Base-by-base conservation (phyloP, 225 moss, liverwort and hornwort species). In the Pleurozium schreberi region DNA sequence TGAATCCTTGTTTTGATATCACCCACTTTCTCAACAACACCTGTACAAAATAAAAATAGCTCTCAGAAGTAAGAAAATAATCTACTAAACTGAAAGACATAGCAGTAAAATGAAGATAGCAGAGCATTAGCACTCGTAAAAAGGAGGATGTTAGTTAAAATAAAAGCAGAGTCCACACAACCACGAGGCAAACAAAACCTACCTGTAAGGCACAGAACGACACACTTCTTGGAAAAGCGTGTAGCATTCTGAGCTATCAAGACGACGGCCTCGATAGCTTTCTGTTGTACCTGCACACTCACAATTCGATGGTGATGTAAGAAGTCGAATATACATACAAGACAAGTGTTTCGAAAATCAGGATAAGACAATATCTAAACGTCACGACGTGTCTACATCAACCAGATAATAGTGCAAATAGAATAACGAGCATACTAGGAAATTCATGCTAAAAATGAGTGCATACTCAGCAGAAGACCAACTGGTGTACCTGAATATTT, bases 1-100 rank as follows among this genome's bases (percentile, higher is more conserved):
- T 98, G 97, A 88, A 93, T 88, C 88, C 98, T 94, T 64, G 96
- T 93, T 89, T 98, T 98, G 60, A 98, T 93, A 86, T 98, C 98
- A 61, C 95, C 88, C 50, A 96, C 92, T 92, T 95, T 98, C 91
- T 98, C 98, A 63, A 96, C 97, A 45, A 96, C 96, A 59, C 96
- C 96, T 93, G 94, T 75, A 75, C 52, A 89, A 52, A 80, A 75
- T 20, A 87, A 18, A 90, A 85, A 70, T n/a, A 67, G 25, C 63
- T 52, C 27, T 76, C 59, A 73, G 49, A 82, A 42, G 34, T 26
- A 4, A 69, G 50, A 53, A 65, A 83, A 14, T 18, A 55, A 36
- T 71, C 76, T 57, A 80, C 62, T 49, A 8, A 23, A 61, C 38
- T 52, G 30, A 61, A 67, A 33, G 45, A 67, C 31, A 74, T 55